Evolutionary conservation across 306 rosid genomes (phyloP).

Genomic region (Nissolia schottii): DNA sequence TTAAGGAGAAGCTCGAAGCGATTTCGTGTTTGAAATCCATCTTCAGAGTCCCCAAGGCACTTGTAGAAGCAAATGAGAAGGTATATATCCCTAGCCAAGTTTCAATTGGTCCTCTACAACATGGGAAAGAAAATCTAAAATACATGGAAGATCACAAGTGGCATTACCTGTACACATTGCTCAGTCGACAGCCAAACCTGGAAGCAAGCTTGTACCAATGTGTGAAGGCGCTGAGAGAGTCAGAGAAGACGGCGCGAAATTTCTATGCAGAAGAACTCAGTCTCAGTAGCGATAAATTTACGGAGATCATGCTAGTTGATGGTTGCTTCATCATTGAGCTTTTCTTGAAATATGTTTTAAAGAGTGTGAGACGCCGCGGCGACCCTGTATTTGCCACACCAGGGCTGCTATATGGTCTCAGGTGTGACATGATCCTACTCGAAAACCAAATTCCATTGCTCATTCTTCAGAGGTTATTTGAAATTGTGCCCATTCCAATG

Average conservation of each 20-base stretch:
- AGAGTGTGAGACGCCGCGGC: slow-evolving; percentile 35
- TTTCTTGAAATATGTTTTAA: slow-evolving; percentile 32
- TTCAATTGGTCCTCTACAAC: slow-evolving; percentile 58
- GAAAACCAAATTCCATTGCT: slow-evolving; percentile 62
- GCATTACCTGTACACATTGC: slow-evolving; percentile 44
- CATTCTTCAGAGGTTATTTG: slow-evolving; percentile 39
- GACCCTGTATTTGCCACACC: slow-evolving; percentile 40
- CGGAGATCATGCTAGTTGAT: slow-evolving; percentile 49
- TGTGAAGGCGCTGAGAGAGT: slow-evolving; percentile 31
- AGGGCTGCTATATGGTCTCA: slow-evolving; percentile 29
- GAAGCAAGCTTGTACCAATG: slow-evolving; percentile 34
- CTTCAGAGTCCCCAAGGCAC: slow-evolving; percentile 36
- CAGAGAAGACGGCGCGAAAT: slow-evolving; percentile 39
- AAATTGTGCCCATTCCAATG: slow-evolving; percentile 40
- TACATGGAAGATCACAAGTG: slow-evolving; percentile 37
- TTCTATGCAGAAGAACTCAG: slow-evolving; percentile 24
- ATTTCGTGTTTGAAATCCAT: slow-evolving; percentile 31
- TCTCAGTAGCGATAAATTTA: slow-evolving; percentile 20
- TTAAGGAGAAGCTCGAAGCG: slow-evolving; percentile 44
- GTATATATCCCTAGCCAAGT: slow-evolving; percentile 29
- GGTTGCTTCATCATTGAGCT: slow-evolving; percentile 62
- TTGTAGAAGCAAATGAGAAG: neutral
- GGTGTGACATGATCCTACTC: slow-evolving; percentile 39
- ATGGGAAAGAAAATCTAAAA: neutral
- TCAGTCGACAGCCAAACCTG: slow-evolving; percentile 40